Evolutionary conservation across 2,329 filamentous ascomycete genomes (phyloP), one percentile per base, ranked within the genome.

Genomic region (Fusarium nurragi): DNA sequence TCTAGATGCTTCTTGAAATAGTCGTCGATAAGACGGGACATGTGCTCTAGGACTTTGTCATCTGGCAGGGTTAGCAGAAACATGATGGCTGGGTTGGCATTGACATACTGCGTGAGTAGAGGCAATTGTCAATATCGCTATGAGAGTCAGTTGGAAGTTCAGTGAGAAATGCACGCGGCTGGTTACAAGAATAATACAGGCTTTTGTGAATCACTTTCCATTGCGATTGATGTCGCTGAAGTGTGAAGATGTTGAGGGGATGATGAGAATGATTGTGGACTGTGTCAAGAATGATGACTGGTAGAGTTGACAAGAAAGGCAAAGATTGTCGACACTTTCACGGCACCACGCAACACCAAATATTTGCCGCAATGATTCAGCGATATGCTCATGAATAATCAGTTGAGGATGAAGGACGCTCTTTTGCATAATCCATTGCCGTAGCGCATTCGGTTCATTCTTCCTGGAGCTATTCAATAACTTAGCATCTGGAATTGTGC

Each of bases 41-140:
- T 98, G 73, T 91, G 84, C 73, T 96, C 89, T 70, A 96, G 90
- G 36, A 99, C 92, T 70, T 90, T 90, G 66, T 88, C 87, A 75
- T 86, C 91, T 89, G 61, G 4, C 6, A 30, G 30, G 1, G 28
- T 54, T 26, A 55, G 26, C 13, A 1, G 16, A 21, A 36, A 23
- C n/a, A n/a, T n/a, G 19, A 34, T 30, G 11, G 1, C 7, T 18
- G 12, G 2, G 12, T 2, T n/a, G 3, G 7, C 0, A 6, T 10
- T 16, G 12, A 57, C 85, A 77, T 73, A 92, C 92, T 93, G 77
- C 90, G 93, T 1, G 94, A 88, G 74, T 97, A 97, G 47, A 98
- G 86, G 78, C 95, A 99, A 75, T 99, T 99, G 81, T 99, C 95
- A 73, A 99, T 98, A 75, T 99, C 95, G 74, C 97, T 98, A 76